These are phyloP conservation scores for Mrakia gelida DNA, from an alignment of 768 basidiomycete species.

Conservation along the genomic window DNA sequence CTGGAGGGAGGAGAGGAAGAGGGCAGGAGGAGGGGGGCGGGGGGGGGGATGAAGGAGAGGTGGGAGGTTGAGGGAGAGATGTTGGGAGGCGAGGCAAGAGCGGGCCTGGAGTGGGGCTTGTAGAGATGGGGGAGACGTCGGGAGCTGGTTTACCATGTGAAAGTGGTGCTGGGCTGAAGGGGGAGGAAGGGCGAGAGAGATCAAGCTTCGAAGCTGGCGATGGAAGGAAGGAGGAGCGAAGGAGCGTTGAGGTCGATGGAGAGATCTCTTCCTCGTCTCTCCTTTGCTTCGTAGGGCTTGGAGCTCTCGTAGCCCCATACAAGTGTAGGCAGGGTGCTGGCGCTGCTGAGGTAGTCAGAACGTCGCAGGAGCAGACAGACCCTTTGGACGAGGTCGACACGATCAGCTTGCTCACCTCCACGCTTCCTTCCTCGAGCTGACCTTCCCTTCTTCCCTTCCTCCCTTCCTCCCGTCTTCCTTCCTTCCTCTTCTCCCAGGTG, in stretches of 20 bases:
- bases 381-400: not conserved
- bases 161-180: too few species aligned
- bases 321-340: too few species aligned
- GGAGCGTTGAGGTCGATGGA: not conserved
- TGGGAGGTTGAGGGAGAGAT: too few species aligned
- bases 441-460: not conserved
- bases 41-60: not conserved
- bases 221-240: not conserved
- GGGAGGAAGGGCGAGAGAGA: not conserved
- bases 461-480: not conserved
- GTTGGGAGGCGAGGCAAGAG: not conserved
- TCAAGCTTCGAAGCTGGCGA: not conserved
- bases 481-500: conserved; percentile 55
- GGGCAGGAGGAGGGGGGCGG: not conserved
- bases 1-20: not conserved
- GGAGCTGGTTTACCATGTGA: too few species aligned
- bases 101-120: too few species aligned
- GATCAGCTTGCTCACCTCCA: conserved; percentile 13
- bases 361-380: not conserved
- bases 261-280: conserved; percentile 7
- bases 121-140: too few species aligned
- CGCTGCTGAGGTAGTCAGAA: not conserved
- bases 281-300: not conserved
- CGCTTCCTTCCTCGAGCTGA: not conserved
- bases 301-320: too few species aligned